phyloP scores from a whole-genome alignment of 352 stramenopile species.

The Globisporangium megalacanthum region DNA sequence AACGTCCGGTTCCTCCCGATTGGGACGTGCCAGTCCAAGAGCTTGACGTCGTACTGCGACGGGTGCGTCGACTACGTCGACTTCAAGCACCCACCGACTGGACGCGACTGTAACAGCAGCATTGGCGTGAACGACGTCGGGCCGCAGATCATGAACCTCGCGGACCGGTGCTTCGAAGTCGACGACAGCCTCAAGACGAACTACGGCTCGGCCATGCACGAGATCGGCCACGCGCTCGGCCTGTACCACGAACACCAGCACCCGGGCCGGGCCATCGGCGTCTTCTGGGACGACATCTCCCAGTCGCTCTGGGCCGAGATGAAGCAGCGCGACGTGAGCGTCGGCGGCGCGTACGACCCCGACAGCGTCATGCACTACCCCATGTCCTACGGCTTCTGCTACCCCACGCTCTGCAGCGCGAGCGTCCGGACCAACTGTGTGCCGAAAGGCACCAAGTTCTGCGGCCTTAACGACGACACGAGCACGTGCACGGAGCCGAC shows the following conservation, averaged over 20 bases:
- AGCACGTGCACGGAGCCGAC: constrained; percentile 55
- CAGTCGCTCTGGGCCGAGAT: constrained; percentile 72
- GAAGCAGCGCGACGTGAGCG: constrained; percentile 57
- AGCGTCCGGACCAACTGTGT: constrained; percentile 47
- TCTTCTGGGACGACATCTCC: constrained; percentile 75
- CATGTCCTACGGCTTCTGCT: constrained; percentile 71
- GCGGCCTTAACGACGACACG: constrained; percentile 61
- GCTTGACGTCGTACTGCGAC: constrained; percentile 45
- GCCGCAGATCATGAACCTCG: constrained; percentile 64
- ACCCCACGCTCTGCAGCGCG: constrained; percentile 40
- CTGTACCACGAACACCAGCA: constrained; percentile 85
- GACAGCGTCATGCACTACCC: constrained; percentile 82
- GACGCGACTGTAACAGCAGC: constrained; percentile 73
- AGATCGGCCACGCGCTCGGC: constrained; percentile 71
- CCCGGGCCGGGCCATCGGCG: constrained; percentile 48
- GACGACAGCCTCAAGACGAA: constrained; percentile 68
- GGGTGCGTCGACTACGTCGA: constrained; percentile 68
- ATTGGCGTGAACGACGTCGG: constrained; percentile 65
- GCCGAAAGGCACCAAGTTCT: constrained; percentile 47
- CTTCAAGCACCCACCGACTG: constrained; percentile 65
- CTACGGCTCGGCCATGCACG: constrained; percentile 76
- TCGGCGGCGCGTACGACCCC: constrained; percentile 62
- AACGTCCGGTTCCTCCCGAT: constrained; percentile 71
- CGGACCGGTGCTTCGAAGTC: constrained; percentile 70
- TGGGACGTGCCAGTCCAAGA: constrained; percentile 39